Evolutionary conservation across 306 rosid species (phyloP).

Genomic region (Lathyrus aphaca): DNA sequence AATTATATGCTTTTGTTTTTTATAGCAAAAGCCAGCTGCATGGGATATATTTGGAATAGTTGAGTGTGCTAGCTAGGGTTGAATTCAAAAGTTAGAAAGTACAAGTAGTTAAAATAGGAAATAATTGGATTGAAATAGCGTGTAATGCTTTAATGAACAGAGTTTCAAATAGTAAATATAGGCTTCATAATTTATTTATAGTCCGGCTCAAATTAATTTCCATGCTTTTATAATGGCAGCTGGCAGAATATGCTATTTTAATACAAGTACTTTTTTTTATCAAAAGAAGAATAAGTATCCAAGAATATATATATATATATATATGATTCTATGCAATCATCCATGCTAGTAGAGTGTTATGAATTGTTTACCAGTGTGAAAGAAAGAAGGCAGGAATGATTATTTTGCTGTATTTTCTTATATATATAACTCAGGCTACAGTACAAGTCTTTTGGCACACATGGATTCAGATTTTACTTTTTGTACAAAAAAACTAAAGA

Average conservation of each 20-base stretch:
- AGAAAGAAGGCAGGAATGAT: not conserved
- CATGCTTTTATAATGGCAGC: not conserved
- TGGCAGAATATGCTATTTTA: not conserved
- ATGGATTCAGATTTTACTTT: too few species aligned
- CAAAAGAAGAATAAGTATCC: not conserved
- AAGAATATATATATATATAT: constrained; percentile 1
- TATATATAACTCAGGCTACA: too few species aligned
- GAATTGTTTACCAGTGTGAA: not conserved
- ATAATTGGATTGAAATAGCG: too few species aligned
- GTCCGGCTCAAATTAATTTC: not conserved
- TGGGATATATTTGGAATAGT: not conserved
- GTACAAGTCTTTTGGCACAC: too few species aligned
- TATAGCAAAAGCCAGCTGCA: not conserved
- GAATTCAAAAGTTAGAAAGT: not conserved
- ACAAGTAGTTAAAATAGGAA: not conserved
- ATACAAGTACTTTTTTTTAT: not conserved
- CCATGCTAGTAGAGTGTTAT: constrained; percentile 28
- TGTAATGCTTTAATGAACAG: not conserved
- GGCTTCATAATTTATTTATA: not conserved
- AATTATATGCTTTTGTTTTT: too few species aligned
- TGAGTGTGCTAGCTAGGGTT: not conserved
- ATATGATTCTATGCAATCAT: constrained; percentile 32
- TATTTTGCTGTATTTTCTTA: constrained; percentile 16
- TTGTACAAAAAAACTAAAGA: too few species aligned
- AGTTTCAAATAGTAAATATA: not conserved